These are phyloP conservation scores for Alnus rubra DNA, from an alignment of 306 rosid species.

Conservation along the genomic window DNA sequence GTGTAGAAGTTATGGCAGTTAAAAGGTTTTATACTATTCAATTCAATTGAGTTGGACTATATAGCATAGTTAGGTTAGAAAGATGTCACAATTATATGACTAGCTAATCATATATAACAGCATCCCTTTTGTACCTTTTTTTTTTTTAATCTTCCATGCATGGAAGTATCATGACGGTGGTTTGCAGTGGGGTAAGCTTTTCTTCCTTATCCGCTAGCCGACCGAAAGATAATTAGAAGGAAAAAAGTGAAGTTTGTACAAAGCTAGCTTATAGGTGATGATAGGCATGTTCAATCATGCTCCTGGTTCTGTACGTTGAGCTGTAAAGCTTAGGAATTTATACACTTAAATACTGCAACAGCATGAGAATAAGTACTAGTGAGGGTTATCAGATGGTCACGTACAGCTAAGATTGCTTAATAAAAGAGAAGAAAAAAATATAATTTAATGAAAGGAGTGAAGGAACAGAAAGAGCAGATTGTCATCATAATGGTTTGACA, in stretches of 20 bases:
- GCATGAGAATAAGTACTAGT: background rate
- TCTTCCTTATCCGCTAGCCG: slow-evolving; percentile 5
- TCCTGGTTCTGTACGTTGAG: background rate
- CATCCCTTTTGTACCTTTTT: background rate
- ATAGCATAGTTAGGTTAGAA: too few species aligned
- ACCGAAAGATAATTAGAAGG: background rate
- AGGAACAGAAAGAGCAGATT: background rate
- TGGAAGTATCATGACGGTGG: background rate
- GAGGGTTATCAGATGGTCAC: background rate
- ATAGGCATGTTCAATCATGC: background rate
- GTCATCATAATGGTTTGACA: slow-evolving; percentile 11
- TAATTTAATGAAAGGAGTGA: background rate
- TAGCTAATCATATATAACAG: background rate
- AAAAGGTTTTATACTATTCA: too few species aligned
- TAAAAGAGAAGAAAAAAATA: background rate
- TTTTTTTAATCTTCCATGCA: background rate
- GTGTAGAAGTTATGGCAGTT: background rate
- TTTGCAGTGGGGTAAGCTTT: background rate
- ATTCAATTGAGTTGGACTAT: too few species aligned
- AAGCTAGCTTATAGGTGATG: background rate
- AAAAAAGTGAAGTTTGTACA: background rate
- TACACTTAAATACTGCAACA: background rate
- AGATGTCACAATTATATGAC: too few species aligned
- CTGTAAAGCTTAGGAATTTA: background rate
- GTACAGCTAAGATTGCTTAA: slow-evolving; percentile 5